phyloP scores from a whole-genome alignment of 768 basidiomycete genomes.

The Serendipita vermifera region DNA sequence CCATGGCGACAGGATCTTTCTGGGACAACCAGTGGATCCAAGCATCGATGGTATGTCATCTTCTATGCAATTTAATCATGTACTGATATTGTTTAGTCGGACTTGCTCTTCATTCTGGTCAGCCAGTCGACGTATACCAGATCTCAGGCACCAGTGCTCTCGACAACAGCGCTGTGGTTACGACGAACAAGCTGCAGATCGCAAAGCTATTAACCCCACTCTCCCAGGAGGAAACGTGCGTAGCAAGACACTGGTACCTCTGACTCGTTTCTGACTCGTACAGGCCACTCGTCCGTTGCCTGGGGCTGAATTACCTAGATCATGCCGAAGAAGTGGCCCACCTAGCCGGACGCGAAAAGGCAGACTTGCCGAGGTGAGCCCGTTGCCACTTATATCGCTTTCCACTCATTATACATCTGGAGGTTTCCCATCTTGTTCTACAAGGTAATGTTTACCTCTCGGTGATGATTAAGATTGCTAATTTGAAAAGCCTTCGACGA shows the following conservation, averaged over 20 bases:
- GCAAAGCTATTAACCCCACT: conserved; percentile 58
- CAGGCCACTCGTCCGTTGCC: conserved; percentile 58
- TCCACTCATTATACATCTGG: background rate
- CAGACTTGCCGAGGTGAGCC: background rate
- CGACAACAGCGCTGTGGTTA: conserved; percentile 52
- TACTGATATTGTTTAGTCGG: conserved; percentile 33
- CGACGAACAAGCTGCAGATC: conserved; percentile 52
- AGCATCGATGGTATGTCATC: conserved; percentile 43
- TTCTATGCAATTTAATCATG: background rate
- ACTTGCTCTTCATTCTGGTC: conserved; percentile 38
- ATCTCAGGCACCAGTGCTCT: conserved; percentile 51
- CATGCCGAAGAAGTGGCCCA: conserved; percentile 42
- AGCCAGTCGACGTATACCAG: conserved; percentile 53
- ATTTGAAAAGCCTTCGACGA: conserved; percentile 33
- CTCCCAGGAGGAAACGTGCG: conserved; percentile 22
- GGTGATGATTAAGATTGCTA: background rate
- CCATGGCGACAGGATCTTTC: conserved; percentile 50
- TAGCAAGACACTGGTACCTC: background rate
- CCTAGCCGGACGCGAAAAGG: conserved; percentile 1
- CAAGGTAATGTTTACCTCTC: conserved; percentile 38
- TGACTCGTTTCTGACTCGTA: background rate
- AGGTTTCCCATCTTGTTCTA: conserved; percentile 60
- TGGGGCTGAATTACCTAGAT: conserved; percentile 75
- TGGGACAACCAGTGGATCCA: conserved; percentile 63
- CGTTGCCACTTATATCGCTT: background rate